These are phyloP conservation scores for Daldinia childiae DNA, from an alignment of 495 filamentous ascomycete species.

Conservation along the genomic window DNA sequence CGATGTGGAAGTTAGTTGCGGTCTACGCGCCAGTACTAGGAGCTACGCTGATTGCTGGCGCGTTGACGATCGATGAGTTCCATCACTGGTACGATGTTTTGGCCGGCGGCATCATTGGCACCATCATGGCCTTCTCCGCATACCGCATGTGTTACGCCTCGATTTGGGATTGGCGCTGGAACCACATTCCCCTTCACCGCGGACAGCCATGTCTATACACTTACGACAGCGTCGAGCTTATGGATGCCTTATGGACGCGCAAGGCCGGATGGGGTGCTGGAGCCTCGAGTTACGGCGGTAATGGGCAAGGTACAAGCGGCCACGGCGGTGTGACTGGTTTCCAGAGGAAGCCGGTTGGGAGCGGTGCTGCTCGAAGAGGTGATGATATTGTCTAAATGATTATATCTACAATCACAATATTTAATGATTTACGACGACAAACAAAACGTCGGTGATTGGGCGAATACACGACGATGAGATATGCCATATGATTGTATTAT, in stretches of 20 bases:
- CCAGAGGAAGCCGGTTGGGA: conserved; percentile 38
- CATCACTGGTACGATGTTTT: conserved; percentile 71
- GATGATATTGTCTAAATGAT: conserved; percentile 44
- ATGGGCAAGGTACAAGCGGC: conserved; percentile 5
- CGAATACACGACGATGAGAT: background rate
- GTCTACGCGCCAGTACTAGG: conserved; percentile 68
- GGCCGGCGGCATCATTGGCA: conserved; percentile 66
- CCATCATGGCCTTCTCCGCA: conserved; percentile 62
- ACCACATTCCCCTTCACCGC: conserved; percentile 61
- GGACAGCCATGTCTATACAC: conserved; percentile 45
- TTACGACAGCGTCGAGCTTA: conserved; percentile 46
- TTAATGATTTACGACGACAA: background rate
- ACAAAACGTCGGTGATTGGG: background rate
- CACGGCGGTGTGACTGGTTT: conserved; percentile 22
- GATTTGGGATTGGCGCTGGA: conserved; percentile 68
- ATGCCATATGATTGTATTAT: background rate
- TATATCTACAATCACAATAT: background rate
- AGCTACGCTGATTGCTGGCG: conserved; percentile 65
- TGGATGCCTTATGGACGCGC: conserved; percentile 55
- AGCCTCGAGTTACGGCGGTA: conserved; percentile 1
- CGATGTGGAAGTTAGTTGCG: conserved; percentile 69
- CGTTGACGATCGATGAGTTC: conserved; percentile 68
- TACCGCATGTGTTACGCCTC: conserved; percentile 68
- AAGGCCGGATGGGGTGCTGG: conserved; percentile 57
- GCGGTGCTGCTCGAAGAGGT: conserved; percentile 16